Evolutionary conservation across 176 grass and related monocot species (phyloP), one percentile per base, ranked within the genome.

Genomic region (Lolium rigidum): DNA sequence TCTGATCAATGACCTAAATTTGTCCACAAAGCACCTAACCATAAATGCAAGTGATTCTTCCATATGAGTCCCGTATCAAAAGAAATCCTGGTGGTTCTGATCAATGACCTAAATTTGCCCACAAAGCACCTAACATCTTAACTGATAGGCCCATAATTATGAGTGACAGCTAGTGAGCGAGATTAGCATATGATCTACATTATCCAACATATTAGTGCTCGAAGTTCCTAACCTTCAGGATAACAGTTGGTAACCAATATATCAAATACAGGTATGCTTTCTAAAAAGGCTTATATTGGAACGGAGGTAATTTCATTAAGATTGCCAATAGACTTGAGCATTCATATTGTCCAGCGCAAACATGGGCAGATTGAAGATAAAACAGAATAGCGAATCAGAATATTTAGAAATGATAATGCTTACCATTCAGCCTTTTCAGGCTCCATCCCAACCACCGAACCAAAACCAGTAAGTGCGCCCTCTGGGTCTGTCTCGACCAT

Each of bases 351-450:
- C 11, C 21, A n/a, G 76, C 44, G 28, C 20, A 38, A 62, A 16
- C 5, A 62, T 25, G 59, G 58, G 0, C 12, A 77, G 21, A 77
- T 67, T 67, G 73, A 22, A 80, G 24, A 83, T 74, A 12, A 66
- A 80, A 66, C 18, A 79, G 43, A 39, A 58, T 51, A 69, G 3
- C 37, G 22, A 51, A 54, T 41, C 25, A 46, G 49, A 83, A 24
- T 50, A 50, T 2, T 50, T 59, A 69, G 25, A 13, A 74, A 76
- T 61, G 14, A 59, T 9, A 13, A 84, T 51, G 17, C 37, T 79
- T 88, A 98, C 97, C 97, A 99, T 82, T 99, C 97, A 60, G 97
- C 97, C 80, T 99, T 96, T 80, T 99, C 90, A 73, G 94, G 90
- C 80, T 99, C 97, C 97, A 99, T 99, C 6, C 68, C 78, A 77